Conservation (phyloP, 495 filamentous ascomycete genomes). For the Aspergillus cristatus region DNA sequence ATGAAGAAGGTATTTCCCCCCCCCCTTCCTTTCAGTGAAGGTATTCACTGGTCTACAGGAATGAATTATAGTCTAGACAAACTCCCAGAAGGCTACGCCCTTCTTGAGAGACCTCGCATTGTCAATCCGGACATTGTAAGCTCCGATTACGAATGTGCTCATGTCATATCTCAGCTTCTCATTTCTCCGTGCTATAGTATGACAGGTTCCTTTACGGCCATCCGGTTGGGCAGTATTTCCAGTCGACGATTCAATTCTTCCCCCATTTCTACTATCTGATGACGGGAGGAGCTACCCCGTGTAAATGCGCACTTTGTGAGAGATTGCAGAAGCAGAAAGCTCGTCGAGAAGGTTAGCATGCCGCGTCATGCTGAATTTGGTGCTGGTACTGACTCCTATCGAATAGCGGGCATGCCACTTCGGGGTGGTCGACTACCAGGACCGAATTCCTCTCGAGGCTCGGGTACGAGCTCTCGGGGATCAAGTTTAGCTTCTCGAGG, state of each 20-base stretch:
- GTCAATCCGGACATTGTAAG: slow-evolving; percentile 29
- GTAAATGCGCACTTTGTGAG: slow-evolving; percentile 31
- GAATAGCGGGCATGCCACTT: not conserved
- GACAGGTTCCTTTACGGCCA: slow-evolving; percentile 50
- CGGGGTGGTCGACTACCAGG: not conserved
- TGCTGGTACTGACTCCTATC: not conserved
- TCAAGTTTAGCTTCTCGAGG: too few relatives aligned
- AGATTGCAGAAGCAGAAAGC: slow-evolving; percentile 9
- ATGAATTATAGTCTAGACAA: slow-evolving; percentile 40
- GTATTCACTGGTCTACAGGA: slow-evolving; percentile 17
- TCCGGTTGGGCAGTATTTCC: slow-evolving; percentile 38
- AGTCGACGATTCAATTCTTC: slow-evolving; percentile 45
- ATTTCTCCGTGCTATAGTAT: slow-evolving; percentile 16
- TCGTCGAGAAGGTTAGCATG: slow-evolving; percentile 5
- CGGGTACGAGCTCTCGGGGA: too few relatives aligned
- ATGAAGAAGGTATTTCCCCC: slow-evolving; percentile 22
- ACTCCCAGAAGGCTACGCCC: slow-evolving; percentile 46
- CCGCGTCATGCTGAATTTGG: not conserved
- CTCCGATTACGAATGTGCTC: not conserved
- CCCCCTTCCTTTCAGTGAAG: slow-evolving; percentile 1
- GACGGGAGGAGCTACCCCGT: slow-evolving; percentile 28
- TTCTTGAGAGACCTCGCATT: slow-evolving; percentile 36
- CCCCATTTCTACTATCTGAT: slow-evolving; percentile 51
- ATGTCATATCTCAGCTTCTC: slow-evolving; percentile 3
- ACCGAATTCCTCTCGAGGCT: too few relatives aligned